Evolutionary conservation across 225 moss, liverwort and hornwort species (phyloP), one percentile per base, ranked within the genome.

Genomic region (Thuidium tamariscinum): DNA sequence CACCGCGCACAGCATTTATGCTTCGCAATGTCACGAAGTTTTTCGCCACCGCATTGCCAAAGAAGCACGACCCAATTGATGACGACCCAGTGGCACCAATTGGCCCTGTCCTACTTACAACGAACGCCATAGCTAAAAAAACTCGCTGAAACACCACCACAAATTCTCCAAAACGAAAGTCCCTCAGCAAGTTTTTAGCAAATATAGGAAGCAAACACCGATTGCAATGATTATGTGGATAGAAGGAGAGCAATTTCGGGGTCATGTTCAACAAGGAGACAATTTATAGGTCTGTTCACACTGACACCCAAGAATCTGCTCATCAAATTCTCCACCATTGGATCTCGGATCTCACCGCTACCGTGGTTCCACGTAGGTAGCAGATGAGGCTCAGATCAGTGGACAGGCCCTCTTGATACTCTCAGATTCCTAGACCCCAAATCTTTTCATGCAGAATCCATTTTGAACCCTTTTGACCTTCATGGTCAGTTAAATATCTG

Each of bases 301-400:
- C 82, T 65, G 52, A 9, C 65, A 60, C 63, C 48, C 37, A 39
- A 44, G 82, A 85, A 81, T 85, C 65, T 81, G 20, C 65, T 75
- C 8, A 11, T 21, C 30, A 55, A 18, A 10, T 13, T n/a, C 20
- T 51, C 13, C 37, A 39, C 85, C 89, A 61, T 82, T 64, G 30
- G 87, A 91, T 91, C 44, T 5, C 8, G 0, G 13, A 91, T 91
- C 91, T 87, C 26, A 74, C 82, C 52, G 69, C 55, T 44, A 32
- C 9, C n/a, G 15, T 30, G 48, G 62, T 60, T 51, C 91, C 91
- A 89, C 89, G 74, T 74, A 66, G 36, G 44, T 25, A 49, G 42
- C 39, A 81, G 91, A 91, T 91, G 84, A 84, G 89, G 89, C 79
- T 79, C n/a, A 39, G 73, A 87, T 79, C 91, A 89, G 91, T 91